These are phyloP conservation scores for Phytophthora syringae DNA, from an alignment of 352 stramenopile genomes.

Conservation along the genomic window DNA sequence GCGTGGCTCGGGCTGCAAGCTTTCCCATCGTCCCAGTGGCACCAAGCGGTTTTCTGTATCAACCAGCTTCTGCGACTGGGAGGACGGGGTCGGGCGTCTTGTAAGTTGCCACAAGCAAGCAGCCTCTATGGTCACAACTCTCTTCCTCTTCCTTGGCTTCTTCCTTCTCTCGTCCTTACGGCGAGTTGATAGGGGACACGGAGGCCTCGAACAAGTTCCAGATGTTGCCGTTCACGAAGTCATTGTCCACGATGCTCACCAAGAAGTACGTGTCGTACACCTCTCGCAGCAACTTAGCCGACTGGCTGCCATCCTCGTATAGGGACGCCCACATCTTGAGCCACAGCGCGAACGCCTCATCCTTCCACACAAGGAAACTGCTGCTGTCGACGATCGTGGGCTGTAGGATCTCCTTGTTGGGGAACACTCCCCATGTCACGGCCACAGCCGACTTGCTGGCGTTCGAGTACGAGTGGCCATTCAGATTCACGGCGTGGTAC, in stretches of 20 bases:
- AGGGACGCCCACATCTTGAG: slow-evolving; percentile 95
- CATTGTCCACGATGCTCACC: slow-evolving; percentile 99
- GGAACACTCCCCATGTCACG: slow-evolving; percentile 99
- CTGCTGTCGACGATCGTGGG: slow-evolving; percentile 98
- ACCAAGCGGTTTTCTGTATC: slow-evolving; percentile 33
- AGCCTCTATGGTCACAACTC: slow-evolving; percentile 3
- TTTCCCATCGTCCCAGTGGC: slow-evolving; percentile 51
- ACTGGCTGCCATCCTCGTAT: slow-evolving; percentile 93
- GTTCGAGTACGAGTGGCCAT: slow-evolving; percentile 93
- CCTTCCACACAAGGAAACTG: slow-evolving; percentile 96
- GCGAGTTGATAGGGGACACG: slow-evolving; percentile 22
- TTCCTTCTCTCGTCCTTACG: slow-evolving; percentile 18
- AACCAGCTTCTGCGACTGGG: slow-evolving; percentile 42
- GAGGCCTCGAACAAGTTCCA: slow-evolving; percentile 76
- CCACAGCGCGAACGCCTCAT: slow-evolving; percentile 98
- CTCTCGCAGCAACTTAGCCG: slow-evolving; percentile 92
- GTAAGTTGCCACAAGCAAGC: slow-evolving; percentile 28
- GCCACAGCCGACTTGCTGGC: slow-evolving; percentile 92
- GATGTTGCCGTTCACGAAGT: slow-evolving; percentile 93
- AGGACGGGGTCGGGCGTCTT: slow-evolving; percentile 38
- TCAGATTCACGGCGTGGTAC: slow-evolving; percentile 92
- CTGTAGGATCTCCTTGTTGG: slow-evolving; percentile 96
- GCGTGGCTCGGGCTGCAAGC: slow-evolving; percentile 16
- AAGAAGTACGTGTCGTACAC: slow-evolving; percentile 98
- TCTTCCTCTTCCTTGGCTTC: slow-evolving; percentile 17